A percentile compares a stretch with the other conserved stretches of the same genome.
These are phyloP conservation scores for Exophiala spinifera DNA, from an alignment of 2,329 filamentous ascomycete genomes.

Conservation along the genomic window DNA sequence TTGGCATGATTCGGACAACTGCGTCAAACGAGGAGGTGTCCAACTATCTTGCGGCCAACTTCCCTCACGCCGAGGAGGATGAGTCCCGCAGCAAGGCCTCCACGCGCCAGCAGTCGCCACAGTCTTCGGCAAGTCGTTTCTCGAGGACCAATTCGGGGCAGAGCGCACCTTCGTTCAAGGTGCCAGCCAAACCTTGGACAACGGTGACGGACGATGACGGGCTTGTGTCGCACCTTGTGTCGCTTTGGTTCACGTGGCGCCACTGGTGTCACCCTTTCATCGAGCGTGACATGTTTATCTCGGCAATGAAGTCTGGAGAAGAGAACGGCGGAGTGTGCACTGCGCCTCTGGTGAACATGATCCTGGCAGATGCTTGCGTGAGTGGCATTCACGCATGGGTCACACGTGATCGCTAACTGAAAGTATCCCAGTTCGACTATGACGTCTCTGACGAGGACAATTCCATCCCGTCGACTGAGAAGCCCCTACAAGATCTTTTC, in stretches of 20 bases:
- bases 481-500: slow-evolving; percentile 3
- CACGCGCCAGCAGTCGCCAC: slow-evolving; percentile 4
- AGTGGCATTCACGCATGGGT: neutral
- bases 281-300: slow-evolving; percentile 33
- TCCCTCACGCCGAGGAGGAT: neutral
- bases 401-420: neutral
- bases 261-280: slow-evolving; percentile 33
- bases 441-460: neutral
- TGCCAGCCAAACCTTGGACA: slow-evolving; percentile 31
- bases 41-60: slow-evolving; percentile 4
- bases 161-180: neutral
- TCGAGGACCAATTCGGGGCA: neutral
- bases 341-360: slow-evolving; percentile 37
- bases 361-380: slow-evolving; percentile 30
- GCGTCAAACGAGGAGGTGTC: slow-evolving; percentile 1
- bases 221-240: slow-evolving; percentile 35
- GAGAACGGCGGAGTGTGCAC: slow-evolving; percentile 33
- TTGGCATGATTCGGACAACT: neutral
- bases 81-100: slow-evolving; percentile 4
- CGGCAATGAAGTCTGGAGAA: slow-evolving; percentile 32
- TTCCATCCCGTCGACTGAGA: neutral
- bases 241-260: slow-evolving; percentile 35
- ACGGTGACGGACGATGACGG: slow-evolving; percentile 33
- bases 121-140: neutral
- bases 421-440: neutral